These are phyloP conservation scores for Blastomyces gilchristii DNA, from an alignment of 2,329 filamentous ascomycete genomes.

Conservation along the genomic window DNA sequence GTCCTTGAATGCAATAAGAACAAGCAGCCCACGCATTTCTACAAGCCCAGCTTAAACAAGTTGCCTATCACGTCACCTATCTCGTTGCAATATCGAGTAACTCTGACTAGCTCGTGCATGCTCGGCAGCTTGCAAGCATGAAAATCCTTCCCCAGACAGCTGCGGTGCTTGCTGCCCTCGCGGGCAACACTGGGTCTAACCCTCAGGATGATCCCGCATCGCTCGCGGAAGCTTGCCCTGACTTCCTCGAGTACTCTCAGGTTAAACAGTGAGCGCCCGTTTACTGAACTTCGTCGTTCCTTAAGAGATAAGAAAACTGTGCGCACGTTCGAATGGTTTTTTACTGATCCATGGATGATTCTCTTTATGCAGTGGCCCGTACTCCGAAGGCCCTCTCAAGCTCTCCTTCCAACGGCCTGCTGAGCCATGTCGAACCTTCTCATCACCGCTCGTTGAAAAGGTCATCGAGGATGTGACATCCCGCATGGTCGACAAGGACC, in stretches of 20 bases:
- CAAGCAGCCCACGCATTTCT: not conserved
- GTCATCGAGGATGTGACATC: conserved; percentile 75
- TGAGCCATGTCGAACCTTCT: conserved; percentile 75
- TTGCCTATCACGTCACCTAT: not conserved
- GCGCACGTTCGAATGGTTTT: not conserved
- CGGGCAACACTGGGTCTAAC: not conserved
- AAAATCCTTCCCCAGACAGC: not conserved
- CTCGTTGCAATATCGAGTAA: not conserved
- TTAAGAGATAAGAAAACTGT: not conserved
- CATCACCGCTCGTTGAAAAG: conserved; percentile 73
- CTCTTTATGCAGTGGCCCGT: conserved; percentile 51
- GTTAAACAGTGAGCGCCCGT: conserved; percentile 14
- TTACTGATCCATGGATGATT: conserved; percentile 7
- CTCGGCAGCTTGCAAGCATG: not conserved
- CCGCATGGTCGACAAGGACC: conserved; percentile 71
- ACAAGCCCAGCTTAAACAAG: not conserved
- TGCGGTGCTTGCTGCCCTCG: not conserved
- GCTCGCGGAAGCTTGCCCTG: conserved; percentile 20
- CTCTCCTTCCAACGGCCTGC: conserved; percentile 82
- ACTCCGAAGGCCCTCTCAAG: conserved; percentile 65
- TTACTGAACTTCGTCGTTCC: conserved; percentile 17
- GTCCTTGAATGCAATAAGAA: not conserved
- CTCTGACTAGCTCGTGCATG: not conserved
- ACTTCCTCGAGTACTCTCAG: conserved; percentile 22
- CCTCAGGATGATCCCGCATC: conserved; percentile 9